Evolutionary conservation across 306 rosid genomes (phyloP).

Genomic region (Sechiopsis laciniata): DNA sequence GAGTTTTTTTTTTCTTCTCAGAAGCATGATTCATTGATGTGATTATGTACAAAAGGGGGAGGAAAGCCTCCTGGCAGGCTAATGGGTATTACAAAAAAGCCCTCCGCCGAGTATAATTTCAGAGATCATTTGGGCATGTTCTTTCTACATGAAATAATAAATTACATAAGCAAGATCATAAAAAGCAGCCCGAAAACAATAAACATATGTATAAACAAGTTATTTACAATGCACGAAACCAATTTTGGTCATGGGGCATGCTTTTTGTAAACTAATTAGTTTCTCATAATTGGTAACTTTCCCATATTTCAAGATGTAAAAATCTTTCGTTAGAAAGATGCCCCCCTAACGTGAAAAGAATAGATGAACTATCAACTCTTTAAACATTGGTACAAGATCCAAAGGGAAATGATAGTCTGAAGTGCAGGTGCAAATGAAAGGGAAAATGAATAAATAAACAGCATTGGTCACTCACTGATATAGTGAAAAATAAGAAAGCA

Average conservation of each 20-base stretch:
- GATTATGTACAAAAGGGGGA: background rate
- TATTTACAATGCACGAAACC: background rate
- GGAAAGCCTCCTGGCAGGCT: slow-evolving; percentile 5
- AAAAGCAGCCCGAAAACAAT: background rate
- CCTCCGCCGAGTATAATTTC: background rate
- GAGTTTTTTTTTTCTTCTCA: background rate
- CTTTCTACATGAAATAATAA: background rate
- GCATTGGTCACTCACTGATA: background rate
- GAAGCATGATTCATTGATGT: background rate
- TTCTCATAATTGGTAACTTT: background rate
- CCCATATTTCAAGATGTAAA: background rate
- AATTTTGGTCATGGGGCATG: background rate
- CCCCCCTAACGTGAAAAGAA: background rate
- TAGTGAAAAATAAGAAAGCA: background rate
- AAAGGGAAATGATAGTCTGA: background rate
- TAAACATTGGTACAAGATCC: background rate
- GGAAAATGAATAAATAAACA: background rate
- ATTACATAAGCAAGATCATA: background rate
- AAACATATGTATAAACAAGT: background rate
- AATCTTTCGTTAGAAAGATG: background rate
- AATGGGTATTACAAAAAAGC: background rate
- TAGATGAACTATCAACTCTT: background rate
- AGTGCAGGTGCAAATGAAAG: background rate
- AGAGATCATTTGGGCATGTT: background rate
- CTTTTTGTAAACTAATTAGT: background rate